A percentile compares a stretch with the other conserved stretches of the same genome.
These are phyloP conservation scores for Boletus subparvulus DNA, from an alignment of 768 basidiomycete species.

Conservation along the genomic window DNA sequence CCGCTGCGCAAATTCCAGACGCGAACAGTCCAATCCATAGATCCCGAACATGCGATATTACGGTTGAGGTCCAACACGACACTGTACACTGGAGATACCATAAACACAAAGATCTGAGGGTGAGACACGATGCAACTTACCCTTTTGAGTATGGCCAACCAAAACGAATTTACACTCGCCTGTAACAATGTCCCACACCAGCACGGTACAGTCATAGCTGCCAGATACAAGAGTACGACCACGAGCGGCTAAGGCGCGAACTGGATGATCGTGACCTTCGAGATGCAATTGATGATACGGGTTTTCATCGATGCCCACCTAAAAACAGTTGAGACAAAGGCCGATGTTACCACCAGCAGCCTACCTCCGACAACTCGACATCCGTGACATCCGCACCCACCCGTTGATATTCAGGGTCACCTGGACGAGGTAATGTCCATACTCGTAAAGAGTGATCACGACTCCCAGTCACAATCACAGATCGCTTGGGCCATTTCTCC, in stretches of 20 bases:
- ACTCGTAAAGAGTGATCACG: constrained; percentile 65
- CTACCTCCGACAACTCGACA: constrained; percentile 54
- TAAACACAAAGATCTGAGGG: constrained; percentile 1
- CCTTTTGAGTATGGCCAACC: constrained; percentile 90
- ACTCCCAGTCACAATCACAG: constrained; percentile 72
- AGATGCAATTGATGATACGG: constrained; percentile 87
- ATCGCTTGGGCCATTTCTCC: constrained; percentile 73
- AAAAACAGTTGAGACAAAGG: constrained; percentile 11
- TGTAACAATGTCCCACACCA: constrained; percentile 91
- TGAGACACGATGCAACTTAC: constrained; percentile 38
- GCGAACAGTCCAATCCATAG: constrained; percentile 96
- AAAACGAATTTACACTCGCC: constrained; percentile 80
- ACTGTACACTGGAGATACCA: constrained; percentile 71
- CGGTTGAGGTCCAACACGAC: constrained; percentile 87
- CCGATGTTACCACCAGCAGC: constrained; percentile 6
- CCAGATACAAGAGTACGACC: constrained; percentile 91
- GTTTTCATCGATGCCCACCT: constrained; percentile 74
- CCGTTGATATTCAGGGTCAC: constrained; percentile 73
- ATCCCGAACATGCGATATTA: constrained; percentile 92
- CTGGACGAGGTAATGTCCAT: constrained; percentile 66
- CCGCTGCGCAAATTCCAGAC: constrained; percentile 90
- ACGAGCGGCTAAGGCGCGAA: constrained; percentile 87
- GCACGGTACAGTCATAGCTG: constrained; percentile 92
- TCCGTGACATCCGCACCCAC: constrained; percentile 61
- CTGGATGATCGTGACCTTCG: constrained; percentile 88